These are phyloP conservation scores for Austropuccinia psidii DNA, from an alignment of 1,284 basidiomycete genomes.

Conservation along the genomic window DNA sequence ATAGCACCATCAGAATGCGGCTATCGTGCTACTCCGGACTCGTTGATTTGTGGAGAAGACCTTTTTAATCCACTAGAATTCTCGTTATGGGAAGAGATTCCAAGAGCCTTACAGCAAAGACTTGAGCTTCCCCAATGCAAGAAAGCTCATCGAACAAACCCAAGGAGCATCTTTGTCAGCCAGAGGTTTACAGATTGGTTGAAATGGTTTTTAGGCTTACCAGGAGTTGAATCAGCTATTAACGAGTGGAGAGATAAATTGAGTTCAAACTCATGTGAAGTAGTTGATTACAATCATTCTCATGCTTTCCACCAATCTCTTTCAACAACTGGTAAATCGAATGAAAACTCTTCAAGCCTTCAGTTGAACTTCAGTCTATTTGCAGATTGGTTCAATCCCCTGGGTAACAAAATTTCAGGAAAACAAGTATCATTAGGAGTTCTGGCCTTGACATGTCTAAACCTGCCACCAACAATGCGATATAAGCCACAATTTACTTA, in stretches of 20 bases:
- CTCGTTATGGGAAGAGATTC: background rate
- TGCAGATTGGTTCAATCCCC: background rate
- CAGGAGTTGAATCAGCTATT: background rate
- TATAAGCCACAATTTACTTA: background rate
- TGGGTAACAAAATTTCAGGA: background rate
- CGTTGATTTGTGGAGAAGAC: background rate
- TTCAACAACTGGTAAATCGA: no score
- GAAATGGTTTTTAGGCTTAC: background rate
- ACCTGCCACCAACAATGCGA: background rate
- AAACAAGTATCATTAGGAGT: background rate
- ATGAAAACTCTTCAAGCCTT: no score
- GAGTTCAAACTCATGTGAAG: no score
- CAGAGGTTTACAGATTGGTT: slow-evolving; percentile 7
- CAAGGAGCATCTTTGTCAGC: background rate
- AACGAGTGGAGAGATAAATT: no score
- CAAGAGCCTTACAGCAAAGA: background rate
- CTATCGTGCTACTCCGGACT: background rate
- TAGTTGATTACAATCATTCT: no score
- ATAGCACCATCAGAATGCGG: background rate
- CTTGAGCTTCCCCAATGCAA: background rate
- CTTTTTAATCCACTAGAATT: background rate
- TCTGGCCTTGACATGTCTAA: background rate
- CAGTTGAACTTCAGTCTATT: background rate
- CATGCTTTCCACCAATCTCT: no score
- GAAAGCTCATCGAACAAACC: slow-evolving; percentile 9